Conservation (phyloP, 1,284 basidiomycete species). For the Cutaneotrichosporon spelunceum region DNA sequence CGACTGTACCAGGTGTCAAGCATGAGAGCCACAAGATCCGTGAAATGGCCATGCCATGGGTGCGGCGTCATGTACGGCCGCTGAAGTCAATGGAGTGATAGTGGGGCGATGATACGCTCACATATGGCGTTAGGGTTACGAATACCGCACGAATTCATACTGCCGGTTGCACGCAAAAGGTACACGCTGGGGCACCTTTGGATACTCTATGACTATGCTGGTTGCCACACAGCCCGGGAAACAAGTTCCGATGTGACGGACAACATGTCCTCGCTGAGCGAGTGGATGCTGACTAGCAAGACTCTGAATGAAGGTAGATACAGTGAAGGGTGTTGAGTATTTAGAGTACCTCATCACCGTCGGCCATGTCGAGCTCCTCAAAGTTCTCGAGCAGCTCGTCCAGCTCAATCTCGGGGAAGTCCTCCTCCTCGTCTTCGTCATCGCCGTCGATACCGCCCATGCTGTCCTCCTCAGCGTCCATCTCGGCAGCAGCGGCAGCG, state of each 20-base stretch:
- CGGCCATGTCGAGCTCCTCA: constrained; percentile 58
- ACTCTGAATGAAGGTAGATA: constrained; percentile 1
- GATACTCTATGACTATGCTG: neutral
- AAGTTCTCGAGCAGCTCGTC: constrained; percentile 91
- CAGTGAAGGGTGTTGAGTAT: neutral
- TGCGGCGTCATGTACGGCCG: constrained; percentile 4
- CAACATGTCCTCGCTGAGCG: neutral
- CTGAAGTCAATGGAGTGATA: neutral
- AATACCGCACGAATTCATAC: neutral
- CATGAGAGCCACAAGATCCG: constrained; percentile 17
- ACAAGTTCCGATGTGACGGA: neutral
- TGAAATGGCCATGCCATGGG: constrained; percentile 20
- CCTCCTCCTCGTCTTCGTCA: constrained; percentile 72
- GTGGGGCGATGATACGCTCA: too few species aligned
- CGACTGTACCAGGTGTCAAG: constrained; percentile 14
- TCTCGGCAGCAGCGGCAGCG: constrained; percentile 56
- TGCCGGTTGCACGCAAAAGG: neutral
- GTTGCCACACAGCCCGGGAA: neutral
- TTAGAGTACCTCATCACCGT: constrained; percentile 14
- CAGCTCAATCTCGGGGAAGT: constrained; percentile 83
- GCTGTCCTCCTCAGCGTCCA: constrained; percentile 60
- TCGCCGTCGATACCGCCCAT: constrained; percentile 55
- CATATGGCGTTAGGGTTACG: neutral
- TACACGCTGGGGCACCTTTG: neutral
- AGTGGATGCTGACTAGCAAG: neutral